Conservation (phyloP, 208 protist genomes). For the Acanthamoeba divionensis region DNA sequence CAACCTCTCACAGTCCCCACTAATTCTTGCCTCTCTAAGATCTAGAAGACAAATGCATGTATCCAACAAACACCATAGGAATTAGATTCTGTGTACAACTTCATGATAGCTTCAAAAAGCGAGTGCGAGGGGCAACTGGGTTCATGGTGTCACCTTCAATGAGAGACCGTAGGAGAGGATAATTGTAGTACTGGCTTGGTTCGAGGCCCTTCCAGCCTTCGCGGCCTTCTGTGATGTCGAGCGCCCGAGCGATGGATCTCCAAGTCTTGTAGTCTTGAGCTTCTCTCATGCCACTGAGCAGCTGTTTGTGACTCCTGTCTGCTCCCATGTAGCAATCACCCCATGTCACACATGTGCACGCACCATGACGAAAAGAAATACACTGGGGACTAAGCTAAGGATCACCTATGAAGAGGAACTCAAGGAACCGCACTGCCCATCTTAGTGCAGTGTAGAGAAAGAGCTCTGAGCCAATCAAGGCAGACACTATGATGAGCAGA, state of each 20-base stretch:
- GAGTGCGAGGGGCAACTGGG: not conserved
- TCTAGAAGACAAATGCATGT: not conserved
- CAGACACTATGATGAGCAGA: not conserved
- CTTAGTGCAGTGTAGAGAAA: conserved; percentile 18
- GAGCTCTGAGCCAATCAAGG: conserved; percentile 1
- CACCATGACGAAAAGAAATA: too few relatives aligned
- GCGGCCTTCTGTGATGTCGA: not conserved
- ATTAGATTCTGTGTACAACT: too few relatives aligned
- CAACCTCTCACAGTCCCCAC: not conserved
- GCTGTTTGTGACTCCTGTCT: conserved; percentile 1
- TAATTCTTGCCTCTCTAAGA: not conserved
- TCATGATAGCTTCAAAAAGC: too few relatives aligned
- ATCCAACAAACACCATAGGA: not conserved
- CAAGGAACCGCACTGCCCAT: not conserved
- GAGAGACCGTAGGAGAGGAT: not conserved
- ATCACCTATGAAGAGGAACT: conserved; percentile 27
- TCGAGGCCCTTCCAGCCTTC: conserved; percentile 18
- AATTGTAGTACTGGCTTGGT: conserved; percentile 26
- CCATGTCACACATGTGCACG: too few relatives aligned
- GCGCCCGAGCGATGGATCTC: not conserved
- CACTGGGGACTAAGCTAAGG: too few relatives aligned
- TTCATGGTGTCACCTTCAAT: not conserved
- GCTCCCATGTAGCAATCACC: too few relatives aligned
- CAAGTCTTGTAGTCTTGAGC: conserved; percentile 41
- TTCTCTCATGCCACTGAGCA: not conserved